Conservation (phyloP, 768 basidiomycete species). For the Termitomyces eurrhizus region DNA sequence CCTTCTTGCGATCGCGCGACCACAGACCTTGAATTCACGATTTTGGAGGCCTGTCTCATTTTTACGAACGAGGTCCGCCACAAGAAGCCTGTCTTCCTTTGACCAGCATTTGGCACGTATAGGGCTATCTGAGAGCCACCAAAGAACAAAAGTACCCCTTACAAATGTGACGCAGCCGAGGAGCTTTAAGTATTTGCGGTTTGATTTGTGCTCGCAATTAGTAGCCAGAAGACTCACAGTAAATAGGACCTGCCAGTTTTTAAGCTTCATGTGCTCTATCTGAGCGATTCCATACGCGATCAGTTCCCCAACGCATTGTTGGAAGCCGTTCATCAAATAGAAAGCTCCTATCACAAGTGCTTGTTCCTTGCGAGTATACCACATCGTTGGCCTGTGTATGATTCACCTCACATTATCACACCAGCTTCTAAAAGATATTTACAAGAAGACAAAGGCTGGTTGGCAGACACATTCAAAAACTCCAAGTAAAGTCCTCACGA, state of each 20-base stretch:
- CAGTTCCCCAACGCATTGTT: constrained; percentile 45
- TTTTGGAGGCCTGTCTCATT: constrained; percentile 53
- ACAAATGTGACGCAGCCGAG: constrained; percentile 41
- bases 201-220: neutral
- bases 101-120: constrained; percentile 46
- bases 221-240: constrained; percentile 23
- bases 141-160: constrained; percentile 45
- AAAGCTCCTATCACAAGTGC: constrained; percentile 41
- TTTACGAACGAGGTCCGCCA: constrained; percentile 47
- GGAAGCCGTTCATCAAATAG: constrained; percentile 45
- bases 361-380: constrained; percentile 49
- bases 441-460: constrained; percentile 44
- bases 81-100: constrained; percentile 40
- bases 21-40: constrained; percentile 41
- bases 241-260: constrained; percentile 49
- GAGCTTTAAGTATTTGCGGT: constrained; percentile 24
- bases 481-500: constrained; percentile 44
- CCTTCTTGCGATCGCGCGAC: neutral
- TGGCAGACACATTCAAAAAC: constrained; percentile 47
- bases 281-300: constrained; percentile 49
- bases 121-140: constrained; percentile 48
- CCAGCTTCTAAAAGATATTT: constrained; percentile 5
- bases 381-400: constrained; percentile 40
- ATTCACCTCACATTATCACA: neutral
- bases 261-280: constrained; percentile 33